phyloP scores from a whole-genome alignment of 169 alveolate species.

The Eimeria acervulina region DNA sequence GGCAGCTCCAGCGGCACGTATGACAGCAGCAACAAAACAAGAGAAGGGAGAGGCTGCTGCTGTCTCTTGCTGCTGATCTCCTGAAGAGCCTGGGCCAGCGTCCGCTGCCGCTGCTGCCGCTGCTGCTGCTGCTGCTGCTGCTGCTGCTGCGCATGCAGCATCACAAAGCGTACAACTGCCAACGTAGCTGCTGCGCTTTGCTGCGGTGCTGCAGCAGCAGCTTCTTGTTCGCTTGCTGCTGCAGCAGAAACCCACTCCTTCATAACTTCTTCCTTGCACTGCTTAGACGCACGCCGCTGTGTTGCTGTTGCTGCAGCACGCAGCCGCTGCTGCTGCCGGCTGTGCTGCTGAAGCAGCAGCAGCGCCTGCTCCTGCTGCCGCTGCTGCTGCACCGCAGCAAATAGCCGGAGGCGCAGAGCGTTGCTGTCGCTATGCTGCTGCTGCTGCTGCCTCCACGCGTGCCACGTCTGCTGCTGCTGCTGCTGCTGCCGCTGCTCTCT shows the following conservation, averaged over 20 bases:
- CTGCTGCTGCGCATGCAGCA: conserved; percentile 58
- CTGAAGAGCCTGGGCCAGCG: neutral
- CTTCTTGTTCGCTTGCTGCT: conserved; percentile 31
- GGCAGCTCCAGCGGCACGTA: conserved; percentile 14
- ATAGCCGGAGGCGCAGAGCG: conserved; percentile 37
- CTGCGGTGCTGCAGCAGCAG: conserved; percentile 48
- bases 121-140: conserved; percentile 35
- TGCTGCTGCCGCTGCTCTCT: conserved; percentile 45
- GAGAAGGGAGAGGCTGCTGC: neutral
- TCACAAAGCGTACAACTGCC: conserved; percentile 5
- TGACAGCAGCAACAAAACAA: neutral
- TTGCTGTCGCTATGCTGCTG: neutral
- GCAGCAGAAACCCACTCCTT: conserved; percentile 43
- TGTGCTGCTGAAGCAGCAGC: neutral
- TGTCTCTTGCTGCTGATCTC: neutral
- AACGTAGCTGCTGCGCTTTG: conserved; percentile 25
- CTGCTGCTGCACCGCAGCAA: neutral
- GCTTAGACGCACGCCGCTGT: neutral
- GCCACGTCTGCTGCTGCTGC: conserved; percentile 21
- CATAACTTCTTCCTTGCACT: neutral
- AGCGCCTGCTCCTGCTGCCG: neutral
- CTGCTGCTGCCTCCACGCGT: conserved; percentile 48
- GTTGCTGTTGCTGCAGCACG: conserved; percentile 33
- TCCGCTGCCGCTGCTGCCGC: neutral
- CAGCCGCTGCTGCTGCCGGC: neutral